These are phyloP conservation scores for Xylariaceae sp. DNA, from an alignment of 2,329 filamentous ascomycete genomes.

Conservation along the genomic window DNA sequence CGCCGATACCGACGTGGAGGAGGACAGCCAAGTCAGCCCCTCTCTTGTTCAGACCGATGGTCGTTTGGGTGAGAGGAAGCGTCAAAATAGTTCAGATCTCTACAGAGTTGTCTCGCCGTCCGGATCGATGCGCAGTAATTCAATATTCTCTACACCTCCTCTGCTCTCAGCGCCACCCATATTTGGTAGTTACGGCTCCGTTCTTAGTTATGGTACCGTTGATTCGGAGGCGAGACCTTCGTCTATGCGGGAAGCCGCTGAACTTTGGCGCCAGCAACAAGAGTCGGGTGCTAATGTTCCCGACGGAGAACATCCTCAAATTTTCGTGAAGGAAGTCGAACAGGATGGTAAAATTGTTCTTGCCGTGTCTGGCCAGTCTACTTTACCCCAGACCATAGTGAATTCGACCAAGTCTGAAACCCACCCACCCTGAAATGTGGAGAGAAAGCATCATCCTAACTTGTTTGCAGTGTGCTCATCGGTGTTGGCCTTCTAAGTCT, in stretches of 20 bases:
- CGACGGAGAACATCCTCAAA: conserved; percentile 63
- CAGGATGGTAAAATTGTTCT: conserved; percentile 82
- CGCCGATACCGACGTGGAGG: conserved; percentile 25
- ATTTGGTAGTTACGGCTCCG: conserved; percentile 65
- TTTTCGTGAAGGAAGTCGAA: conserved; percentile 85
- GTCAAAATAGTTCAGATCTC: conserved; percentile 40
- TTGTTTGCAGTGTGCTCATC: conserved; percentile 61
- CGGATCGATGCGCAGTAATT: conserved; percentile 35
- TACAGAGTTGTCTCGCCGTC: conserved; percentile 27
- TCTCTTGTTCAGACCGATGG: conserved; percentile 16
- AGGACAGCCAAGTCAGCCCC: conserved; percentile 19
- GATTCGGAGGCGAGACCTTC: conserved; percentile 38
- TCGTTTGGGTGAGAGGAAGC: conserved; percentile 41
- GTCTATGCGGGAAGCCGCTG: conserved; percentile 49
- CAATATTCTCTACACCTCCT: conserved; percentile 56
- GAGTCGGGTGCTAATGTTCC: conserved; percentile 43
- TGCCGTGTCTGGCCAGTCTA: conserved; percentile 88
- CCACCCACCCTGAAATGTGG: no score
- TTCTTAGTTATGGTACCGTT: conserved; percentile 53
- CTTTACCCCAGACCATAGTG: conserved; percentile 89
- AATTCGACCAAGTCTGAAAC: conserved; percentile 94
- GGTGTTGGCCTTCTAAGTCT: conserved; percentile 86
- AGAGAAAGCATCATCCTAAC: conserved; percentile 13
- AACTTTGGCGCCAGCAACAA: conserved; percentile 52
- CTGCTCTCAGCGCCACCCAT: conserved; percentile 65